A percentile compares a stretch with the other conserved stretches of the same genome.
These are phyloP conservation scores for Saturnispora sanitii DNA, from an alignment of 805 yeast species.

Conservation along the genomic window DNA sequence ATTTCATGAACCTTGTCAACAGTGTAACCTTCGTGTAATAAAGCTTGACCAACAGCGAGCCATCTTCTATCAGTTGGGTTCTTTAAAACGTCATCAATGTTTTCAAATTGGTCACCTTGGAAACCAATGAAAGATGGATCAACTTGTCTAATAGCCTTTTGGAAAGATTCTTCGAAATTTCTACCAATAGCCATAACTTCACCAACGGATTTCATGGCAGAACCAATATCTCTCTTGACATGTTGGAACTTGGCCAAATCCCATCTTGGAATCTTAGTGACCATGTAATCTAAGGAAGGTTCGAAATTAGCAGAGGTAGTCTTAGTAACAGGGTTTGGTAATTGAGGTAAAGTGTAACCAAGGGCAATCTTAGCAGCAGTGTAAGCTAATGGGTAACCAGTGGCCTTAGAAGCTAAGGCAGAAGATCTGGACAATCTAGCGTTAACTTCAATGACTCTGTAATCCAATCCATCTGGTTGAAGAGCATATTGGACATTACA, in stretches of 20 bases:
- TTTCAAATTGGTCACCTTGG: conserved; percentile 75
- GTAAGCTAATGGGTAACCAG: conserved; percentile 96
- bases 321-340: conserved; percentile 86
- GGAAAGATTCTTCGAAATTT: conserved; percentile 95
- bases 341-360: conserved; percentile 84
- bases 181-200: conserved; percentile 98
- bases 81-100: conserved; percentile 65
- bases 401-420: conserved; percentile 98
- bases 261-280: conserved; percentile 98
- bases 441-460: conserved; percentile 95
- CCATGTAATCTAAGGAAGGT: conserved; percentile 94
- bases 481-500: conserved; percentile 96
- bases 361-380: conserved; percentile 96
- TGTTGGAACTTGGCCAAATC: conserved; percentile 92
- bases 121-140: conserved; percentile 87
- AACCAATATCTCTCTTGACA: conserved; percentile 77
- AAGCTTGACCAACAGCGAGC: conserved; percentile 97
- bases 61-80: conserved; percentile 95
- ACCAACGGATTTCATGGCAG: conserved; percentile 98
- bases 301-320: conserved; percentile 94
- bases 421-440: conserved; percentile 97
- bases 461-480: conserved; percentile 87
- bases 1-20: conserved; percentile 89
- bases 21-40: conserved; percentile 80
- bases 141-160: conserved; percentile 93